Evolutionary conservation across 345 rosid species (phyloP).

Genomic region (Conringia planisiliqua): DNA sequence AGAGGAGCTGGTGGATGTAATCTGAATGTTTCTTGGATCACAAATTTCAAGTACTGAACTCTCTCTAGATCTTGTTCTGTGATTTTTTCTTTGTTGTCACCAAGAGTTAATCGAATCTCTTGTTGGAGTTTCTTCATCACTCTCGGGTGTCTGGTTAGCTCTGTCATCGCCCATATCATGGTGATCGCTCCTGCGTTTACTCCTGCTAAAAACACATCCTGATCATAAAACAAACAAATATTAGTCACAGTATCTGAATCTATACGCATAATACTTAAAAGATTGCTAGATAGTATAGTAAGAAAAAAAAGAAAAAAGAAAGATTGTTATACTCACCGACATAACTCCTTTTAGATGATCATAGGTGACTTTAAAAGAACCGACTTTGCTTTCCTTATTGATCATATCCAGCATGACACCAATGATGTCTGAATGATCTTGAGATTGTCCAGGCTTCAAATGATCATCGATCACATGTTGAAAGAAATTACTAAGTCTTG

Average conservation of each 20-base stretch:
- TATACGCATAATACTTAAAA: background rate
- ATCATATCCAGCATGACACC: conserved; percentile 40
- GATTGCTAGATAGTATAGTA: background rate
- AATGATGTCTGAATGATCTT: conserved; percentile 35
- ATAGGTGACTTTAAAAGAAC: conserved; percentile 27
- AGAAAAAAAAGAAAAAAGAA: background rate
- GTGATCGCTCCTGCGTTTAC: conserved; percentile 42
- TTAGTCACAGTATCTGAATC: background rate
- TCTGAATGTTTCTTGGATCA: conserved; percentile 52
- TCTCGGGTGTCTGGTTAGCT: conserved; percentile 41
- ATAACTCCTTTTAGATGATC: conserved; percentile 49
- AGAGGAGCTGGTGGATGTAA: conserved; percentile 54
- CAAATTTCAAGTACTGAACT: conserved; percentile 39
- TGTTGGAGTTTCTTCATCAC: conserved; percentile 56
- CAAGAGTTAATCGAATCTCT: conserved; percentile 40
- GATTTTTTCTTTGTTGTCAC: conserved; percentile 30
- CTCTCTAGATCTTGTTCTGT: conserved; percentile 33
- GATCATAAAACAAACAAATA: background rate
- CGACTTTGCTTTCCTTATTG: conserved; percentile 7
- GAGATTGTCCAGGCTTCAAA: conserved; percentile 21
- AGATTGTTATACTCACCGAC: conserved; percentile 33
- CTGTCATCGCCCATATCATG: conserved; percentile 61
- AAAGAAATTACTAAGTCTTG: conserved; percentile 34
- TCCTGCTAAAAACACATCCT: conserved; percentile 52
- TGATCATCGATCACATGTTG: conserved; percentile 45